Evolutionary conservation across 805 yeast genomes (phyloP), one percentile per base, ranked within the genome.

Genomic region (Saccharomycopsis synnaedendra): DNA sequence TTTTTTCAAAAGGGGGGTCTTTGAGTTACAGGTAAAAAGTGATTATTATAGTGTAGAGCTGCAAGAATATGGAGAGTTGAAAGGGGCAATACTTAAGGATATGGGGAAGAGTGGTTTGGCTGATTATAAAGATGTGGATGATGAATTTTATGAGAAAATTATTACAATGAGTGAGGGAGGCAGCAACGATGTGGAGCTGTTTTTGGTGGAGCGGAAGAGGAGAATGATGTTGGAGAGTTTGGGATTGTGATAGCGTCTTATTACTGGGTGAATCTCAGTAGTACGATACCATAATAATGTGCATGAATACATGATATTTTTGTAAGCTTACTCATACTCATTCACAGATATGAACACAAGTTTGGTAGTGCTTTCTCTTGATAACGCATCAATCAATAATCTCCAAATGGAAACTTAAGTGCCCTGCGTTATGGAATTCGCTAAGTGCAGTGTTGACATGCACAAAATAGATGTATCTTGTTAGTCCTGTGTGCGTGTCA

Each of bases 1-100:
- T 9, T 39, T 45, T 34, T 56, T 49, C 33, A 54, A 51, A 38
- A 50, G 47, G n/a, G 48, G 51, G 45, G 51, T 55, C 19, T 54
- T 28, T 29, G 6, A 9, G 39, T 27, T 30, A 32, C 4, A 29
- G 5, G 7, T 38, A 5, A n/a, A 10, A 30, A 3, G 43, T 38
- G 4, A 32, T 44, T 5, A 30, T 32, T 3, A 11, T 10, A 9
- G 32, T 41, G 7, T 41, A 27, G 32, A 32, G 43, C 27, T 30
- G 29, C 7, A 32, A 41, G 32, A 27, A 8, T 28, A 7, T 41
- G 32, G 42, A 44, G 39, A 31, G 32, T 39, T n/a, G 32, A 43
- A 28, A 30, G 34, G n/a, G 27, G 41, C 9, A 19, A 34, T 39
- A 29, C 33, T 29, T 27, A 43, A 28, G 42, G 9, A 32, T 31